Evolutionary conservation across 495 filamentous ascomycete species (phyloP), one percentile per base, ranked within the genome.

Genomic region (Parachaetomium inaequale): DNA sequence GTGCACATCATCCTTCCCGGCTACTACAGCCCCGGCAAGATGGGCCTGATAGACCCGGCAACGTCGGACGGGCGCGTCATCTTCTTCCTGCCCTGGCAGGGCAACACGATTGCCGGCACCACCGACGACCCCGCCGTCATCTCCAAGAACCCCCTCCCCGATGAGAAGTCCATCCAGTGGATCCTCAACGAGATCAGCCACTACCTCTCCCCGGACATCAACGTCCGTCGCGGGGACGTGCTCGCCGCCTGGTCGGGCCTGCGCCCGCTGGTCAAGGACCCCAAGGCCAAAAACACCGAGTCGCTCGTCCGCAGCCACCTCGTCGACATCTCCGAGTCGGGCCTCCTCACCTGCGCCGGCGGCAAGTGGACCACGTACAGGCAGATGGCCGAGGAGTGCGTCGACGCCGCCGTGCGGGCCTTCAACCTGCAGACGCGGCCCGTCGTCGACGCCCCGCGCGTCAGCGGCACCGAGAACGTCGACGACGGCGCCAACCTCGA

Each of bases 351-450:
- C 45, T 93, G 91, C 72, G 91, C 93, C n/a, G 94, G 94, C 63
- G 94, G 94, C 23, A 98, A 98, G 77, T 98, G 94, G 94, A 98
- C 94, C 4, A 98, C 94, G 6, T 98, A 98, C 76, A 88, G 94
- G 34, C 92, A 98, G 72, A 98, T 98, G 94, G 92, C 94, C 38
- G 93, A 98, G 77, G 93, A 98, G 73, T 87, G 89, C 56, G 94
- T 98, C 32, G 93, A 98, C 68, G 89, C 92, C 64, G 93, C 93
- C 19, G 82, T 98, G 71, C 79, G 82, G 36, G 76, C 81, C 25
- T 98, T 96, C 75, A 76, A 80, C 40, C 85, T 97, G n/a, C 78
- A 82, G 54, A 76, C 89, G 6, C 76, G 76, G 31, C 80, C 86
- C 29, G 66, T 89, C 43, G 57, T 68, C 15, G 73, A 86, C 58